phyloP scores from a whole-genome alignment of 2,329 filamentous ascomycete species.

The Laburnicola sp. region DNA sequence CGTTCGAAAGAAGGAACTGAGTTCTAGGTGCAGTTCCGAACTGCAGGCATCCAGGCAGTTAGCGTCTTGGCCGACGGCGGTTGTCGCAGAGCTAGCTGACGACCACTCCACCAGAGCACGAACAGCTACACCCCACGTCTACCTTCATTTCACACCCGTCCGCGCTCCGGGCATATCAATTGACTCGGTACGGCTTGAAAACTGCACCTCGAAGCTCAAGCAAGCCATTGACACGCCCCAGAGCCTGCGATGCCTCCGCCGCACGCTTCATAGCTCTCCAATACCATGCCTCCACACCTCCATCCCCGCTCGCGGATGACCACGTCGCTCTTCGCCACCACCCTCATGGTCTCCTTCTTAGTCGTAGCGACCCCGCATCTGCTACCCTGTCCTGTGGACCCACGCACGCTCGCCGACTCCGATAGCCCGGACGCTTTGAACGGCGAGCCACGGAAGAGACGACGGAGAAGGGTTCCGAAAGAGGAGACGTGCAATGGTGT shows the following conservation, averaged over 20 bases:
- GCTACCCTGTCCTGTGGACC: conserved; percentile 82
- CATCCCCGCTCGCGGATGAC: conserved; percentile 94
- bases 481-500: conserved; percentile 27
- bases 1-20: conserved; percentile 7
- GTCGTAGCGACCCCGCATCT: conserved; percentile 90
- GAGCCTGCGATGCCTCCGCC: conserved; percentile 37
- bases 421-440: conserved; percentile 34
- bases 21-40: conserved; percentile 13
- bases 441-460: conserved; percentile 34
- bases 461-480: conserved; percentile 47
- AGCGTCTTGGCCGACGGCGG: conserved; percentile 4
- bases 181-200: conserved; percentile 24
- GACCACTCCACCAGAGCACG: conserved; percentile 32
- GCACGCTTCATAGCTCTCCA: conserved; percentile 21
- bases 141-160: conserved; percentile 12
- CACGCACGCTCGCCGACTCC: conserved; percentile 75
- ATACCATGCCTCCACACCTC: conserved; percentile 74
- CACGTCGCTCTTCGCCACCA: conserved; percentile 92
- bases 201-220: background rate
- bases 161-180: conserved; percentile 36
- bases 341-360: conserved; percentile 83
- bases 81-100: conserved; percentile 9
- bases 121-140: conserved; percentile 23
- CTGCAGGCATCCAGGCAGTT: conserved; percentile 16
- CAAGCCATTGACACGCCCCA: conserved; percentile 22